Base-by-base conservation (phyloP, 306 rosid species). In the Fagus sylvatica region DNA sequence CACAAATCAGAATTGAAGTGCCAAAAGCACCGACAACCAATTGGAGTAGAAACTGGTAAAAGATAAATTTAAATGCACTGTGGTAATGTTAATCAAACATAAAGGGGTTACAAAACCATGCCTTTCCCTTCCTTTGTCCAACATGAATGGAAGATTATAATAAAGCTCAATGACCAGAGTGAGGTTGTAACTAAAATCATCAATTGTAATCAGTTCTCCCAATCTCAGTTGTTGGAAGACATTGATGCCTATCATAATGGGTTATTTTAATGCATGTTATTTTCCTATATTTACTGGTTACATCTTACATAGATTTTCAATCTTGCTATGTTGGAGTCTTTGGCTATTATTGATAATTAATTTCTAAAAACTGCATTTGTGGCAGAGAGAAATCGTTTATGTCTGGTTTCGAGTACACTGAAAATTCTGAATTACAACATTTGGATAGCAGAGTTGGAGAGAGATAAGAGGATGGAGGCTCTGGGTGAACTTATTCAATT, bases 371-470 rank as follows among this genome's bases (percentile, higher is more conserved):
- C 36, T 51, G 32, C 5, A 15, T 64, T 4, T 28, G 42, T 73
- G 49, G 74, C 86, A 88, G 97, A 86, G 81, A 85, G 62, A 4
- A 57, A 40, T 71, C 72, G 75, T 77, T 80, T 77, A 4, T 79
- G 84, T 53, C 74, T 72, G 66, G 82, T 43, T 41, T 40, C 33
- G 61, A 56, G 72, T 48, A 64, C 86, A 0, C 42, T 93, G 55
- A 93, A 90, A 87, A 79, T 94, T 28, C 22, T 94, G 30, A 91
- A 79, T 74, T 94, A 94, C 90, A 91, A 94, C 78, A 91, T 94
- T 42, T 94, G 98, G 98, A 90, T 91, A 55, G 97, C 90, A 77
- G 94, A 90, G 46, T 80, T 94, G 79, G 94, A 94, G 86, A 41
- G 90, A 75, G 13, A 81, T 4, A 90, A 89, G 76, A 91, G 98